Percentiles rank a stretch among this genome's conserved stretches.
Evolutionary conservation across 495 filamentous ascomycete species (phyloP).

Genomic region (Glonium stellatum): DNA sequence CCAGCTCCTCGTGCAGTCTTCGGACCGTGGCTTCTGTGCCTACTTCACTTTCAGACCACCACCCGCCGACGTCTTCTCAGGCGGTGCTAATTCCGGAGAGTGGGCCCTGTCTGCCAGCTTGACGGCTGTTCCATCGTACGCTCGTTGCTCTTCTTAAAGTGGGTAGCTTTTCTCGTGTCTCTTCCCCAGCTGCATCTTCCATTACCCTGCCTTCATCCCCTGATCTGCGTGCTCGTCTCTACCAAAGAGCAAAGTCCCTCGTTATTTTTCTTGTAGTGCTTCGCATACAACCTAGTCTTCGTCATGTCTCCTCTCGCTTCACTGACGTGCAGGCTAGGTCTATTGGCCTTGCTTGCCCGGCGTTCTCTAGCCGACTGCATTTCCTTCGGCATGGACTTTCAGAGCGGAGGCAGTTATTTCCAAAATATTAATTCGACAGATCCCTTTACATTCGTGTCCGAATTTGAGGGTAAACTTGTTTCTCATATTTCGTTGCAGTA

Average conservation of each 20-base stretch:
- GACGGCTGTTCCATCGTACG: background rate
- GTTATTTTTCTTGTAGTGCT: background rate
- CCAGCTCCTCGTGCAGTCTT: background rate
- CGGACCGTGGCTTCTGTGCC: background rate
- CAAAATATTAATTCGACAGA: slow-evolving; percentile 32
- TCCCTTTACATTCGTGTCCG: slow-evolving; percentile 32
- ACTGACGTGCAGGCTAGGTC: slow-evolving; percentile 2
- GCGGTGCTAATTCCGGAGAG: background rate
- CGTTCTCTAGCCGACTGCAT: slow-evolving; percentile 17
- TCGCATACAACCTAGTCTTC: background rate
- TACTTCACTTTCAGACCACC: background rate
- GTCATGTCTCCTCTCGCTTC: slow-evolving; percentile 2
- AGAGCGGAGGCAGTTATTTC: slow-evolving; percentile 33
- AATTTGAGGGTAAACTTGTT: slow-evolving; percentile 27
- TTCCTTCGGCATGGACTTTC: slow-evolving; percentile 35
- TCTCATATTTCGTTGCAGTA: background rate
- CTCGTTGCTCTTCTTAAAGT: background rate
- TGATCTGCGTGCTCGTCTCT: background rate
- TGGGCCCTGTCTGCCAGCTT: background rate
- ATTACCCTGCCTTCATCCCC: background rate
- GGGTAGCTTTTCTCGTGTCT: background rate
- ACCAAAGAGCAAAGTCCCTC: background rate
- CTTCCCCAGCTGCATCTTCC: background rate
- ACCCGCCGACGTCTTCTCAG: background rate
- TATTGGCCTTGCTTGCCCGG: slow-evolving; percentile 8